Conservation (phyloP, 1,284 basidiomycete species). For the Ustilago tritici region DNA sequence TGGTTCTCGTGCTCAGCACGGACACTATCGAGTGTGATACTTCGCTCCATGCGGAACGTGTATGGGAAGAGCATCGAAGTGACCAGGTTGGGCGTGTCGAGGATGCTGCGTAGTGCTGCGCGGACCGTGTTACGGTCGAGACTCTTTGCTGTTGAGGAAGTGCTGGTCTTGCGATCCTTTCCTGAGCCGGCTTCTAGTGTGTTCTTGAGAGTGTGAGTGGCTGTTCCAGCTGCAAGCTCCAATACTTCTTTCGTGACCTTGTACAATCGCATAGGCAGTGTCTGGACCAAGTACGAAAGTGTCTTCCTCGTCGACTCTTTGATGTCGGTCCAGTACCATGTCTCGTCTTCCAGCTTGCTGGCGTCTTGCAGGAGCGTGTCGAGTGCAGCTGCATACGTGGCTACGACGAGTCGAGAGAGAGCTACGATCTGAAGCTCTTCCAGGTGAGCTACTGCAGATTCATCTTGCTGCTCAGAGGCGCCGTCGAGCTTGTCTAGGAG, state of each 20-base stretch:
- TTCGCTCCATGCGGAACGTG: conserved; percentile 33
- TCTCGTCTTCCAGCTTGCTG: conserved; percentile 49
- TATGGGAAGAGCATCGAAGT: conserved; percentile 59
- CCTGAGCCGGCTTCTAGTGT: conserved; percentile 23
- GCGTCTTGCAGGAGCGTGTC: conserved; percentile 54
- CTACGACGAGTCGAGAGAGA: conserved; percentile 50
- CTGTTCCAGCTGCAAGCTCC: conserved; percentile 41
- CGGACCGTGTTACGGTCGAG: conserved; percentile 31
- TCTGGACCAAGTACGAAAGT: conserved; percentile 53
- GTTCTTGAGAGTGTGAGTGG: conserved; percentile 26
- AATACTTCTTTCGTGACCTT: conserved; percentile 32
- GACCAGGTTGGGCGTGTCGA: conserved; percentile 53
- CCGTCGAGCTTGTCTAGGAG: conserved; percentile 39
- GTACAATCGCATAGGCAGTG: conserved; percentile 45
- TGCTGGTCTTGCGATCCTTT: conserved; percentile 9
- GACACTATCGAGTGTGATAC: conserved; percentile 31
- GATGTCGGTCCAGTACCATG: conserved; percentile 62
- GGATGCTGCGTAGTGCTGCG: conserved; percentile 35
- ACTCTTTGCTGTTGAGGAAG: conserved; percentile 14
- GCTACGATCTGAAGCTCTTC: conserved; percentile 48
- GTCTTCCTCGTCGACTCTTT: conserved; percentile 47
- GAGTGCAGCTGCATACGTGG: conserved; percentile 52
- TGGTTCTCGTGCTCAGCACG: conserved; percentile 25
- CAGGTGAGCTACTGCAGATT: conserved; percentile 3
- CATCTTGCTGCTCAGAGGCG: conserved; percentile 18